Evolutionary conservation across 768 basidiomycete species (phyloP).

Genomic region (Suillus sp.): DNA sequence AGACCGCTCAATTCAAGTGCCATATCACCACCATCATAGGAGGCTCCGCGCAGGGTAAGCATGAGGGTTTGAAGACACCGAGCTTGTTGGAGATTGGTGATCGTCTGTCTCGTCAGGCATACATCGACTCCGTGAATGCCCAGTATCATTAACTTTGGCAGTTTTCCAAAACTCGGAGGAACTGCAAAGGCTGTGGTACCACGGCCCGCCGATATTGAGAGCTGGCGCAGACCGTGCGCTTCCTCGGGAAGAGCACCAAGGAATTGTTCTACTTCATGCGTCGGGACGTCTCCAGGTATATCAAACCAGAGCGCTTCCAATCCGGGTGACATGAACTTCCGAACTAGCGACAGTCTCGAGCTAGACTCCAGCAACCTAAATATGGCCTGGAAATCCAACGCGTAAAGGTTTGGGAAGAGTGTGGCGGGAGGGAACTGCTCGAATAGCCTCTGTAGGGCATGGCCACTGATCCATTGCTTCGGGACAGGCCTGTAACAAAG

Average conservation of each 20-base stretch:
- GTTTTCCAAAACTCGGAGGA: neutral
- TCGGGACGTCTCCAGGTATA: neutral
- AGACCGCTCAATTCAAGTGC: neutral
- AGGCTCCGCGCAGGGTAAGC: too few relatives aligned
- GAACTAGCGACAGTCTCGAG: neutral
- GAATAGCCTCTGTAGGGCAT: neutral
- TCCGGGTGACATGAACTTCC: neutral
- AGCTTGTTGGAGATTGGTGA: neutral
- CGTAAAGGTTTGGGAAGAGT: too few relatives aligned
- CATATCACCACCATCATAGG: neutral
- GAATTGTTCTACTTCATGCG: neutral
- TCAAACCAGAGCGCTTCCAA: neutral
- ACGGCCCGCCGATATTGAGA: neutral
- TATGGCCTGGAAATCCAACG: neutral
- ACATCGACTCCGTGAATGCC: neutral
- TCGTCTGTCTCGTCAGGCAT: neutral
- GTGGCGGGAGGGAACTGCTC: neutral
- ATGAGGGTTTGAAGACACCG: neutral
- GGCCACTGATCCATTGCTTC: neutral
- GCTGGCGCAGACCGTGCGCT: neutral
- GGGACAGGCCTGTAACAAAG: neutral
- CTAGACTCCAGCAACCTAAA: neutral
- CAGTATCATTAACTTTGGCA: neutral
- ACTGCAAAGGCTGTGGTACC: neutral
- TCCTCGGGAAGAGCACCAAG: too few relatives aligned